Base-by-base conservation (phyloP, 2,329 filamentous ascomycete species). In the Tolypocladium sp. region DNA sequence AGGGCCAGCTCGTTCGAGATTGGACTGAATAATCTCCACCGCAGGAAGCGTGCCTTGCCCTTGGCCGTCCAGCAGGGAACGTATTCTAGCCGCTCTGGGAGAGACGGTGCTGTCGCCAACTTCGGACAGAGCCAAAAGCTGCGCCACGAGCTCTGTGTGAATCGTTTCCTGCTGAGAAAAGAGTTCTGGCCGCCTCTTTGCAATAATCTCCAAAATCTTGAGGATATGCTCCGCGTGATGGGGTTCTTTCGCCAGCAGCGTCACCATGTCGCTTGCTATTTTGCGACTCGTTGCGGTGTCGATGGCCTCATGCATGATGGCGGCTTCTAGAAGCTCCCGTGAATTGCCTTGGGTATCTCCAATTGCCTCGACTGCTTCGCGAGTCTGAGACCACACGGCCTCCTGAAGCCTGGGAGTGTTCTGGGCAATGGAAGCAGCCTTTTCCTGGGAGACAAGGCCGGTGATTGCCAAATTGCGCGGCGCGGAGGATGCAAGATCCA, bases 101-200 rank as follows among this genome's bases (percentile, higher is more conserved):
- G 79, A 75, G 4, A 77, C 59, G 1, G 63, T 57, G 0, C 66
- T 56, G 56, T 79, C 75, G 3, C 74, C 69, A 1, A 79, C 71
- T 63, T 87, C 84, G 4, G 78, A 81, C 8, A 86, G 66, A 17
- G 79, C 74, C 0, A 88, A 68, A 0, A 88, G 68, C 22, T 77
- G 78, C 0, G 80, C 76, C 38, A 85, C 77, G 0, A 87, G 67
- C 3, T 72, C 70, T 27, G 83, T 76, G 49, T 83, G 79, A 3
- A 77, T 66, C 2, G 73, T 70, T 8, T 79, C 75, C 25, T 80
- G 73, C 40, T 75, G 66, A 0, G 74, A 71, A 15, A 86, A 69
- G 1, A 82, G 62, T 6, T 73, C 67, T 0, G 80, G 77, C 25
- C 71, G 73, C 56, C 75, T 74, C 35, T 75, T 75, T 0, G 79